Evolutionary conservation across 2,329 filamentous ascomycete genomes (phyloP).

Genomic region (Cladosporium colombiae): DNA sequence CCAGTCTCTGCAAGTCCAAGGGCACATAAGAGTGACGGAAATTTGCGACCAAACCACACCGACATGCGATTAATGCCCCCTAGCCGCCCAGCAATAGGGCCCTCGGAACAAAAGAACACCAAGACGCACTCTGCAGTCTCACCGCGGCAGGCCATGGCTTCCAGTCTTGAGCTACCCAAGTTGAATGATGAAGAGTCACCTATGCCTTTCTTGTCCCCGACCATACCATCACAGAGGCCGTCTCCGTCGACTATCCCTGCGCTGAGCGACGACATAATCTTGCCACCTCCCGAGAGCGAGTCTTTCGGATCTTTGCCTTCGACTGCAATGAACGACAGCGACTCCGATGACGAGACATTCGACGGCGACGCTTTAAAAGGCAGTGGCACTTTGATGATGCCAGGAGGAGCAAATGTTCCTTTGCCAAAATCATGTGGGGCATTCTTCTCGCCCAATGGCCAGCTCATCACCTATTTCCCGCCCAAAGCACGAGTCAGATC

Average conservation of each 20-base stretch:
- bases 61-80: conserved; percentile 13
- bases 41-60: conserved; percentile 5
- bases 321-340: conserved; percentile 37
- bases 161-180: conserved; percentile 33
- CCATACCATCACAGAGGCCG: conserved; percentile 30
- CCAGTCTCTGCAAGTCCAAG: not conserved
- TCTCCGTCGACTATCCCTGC: conserved; percentile 39
- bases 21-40: not conserved
- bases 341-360: conserved; percentile 68
- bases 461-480: conserved; percentile 60
- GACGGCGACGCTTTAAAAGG: conserved; percentile 39
- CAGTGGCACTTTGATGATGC: conserved; percentile 53
- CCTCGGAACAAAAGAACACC: conserved; percentile 2
- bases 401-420: conserved; percentile 65
- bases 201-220: conserved; percentile 37
- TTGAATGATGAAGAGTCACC: conserved; percentile 27
- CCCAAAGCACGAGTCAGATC: conserved; percentile 46
- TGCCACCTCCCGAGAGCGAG: conserved; percentile 60
- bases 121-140: not conserved
- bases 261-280: conserved; percentile 57
- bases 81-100: conserved; percentile 14
- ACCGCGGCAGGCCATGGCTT: conserved; percentile 27
- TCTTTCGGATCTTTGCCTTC: conserved; percentile 47
- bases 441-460: conserved; percentile 58
- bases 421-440: conserved; percentile 61